Conservation (phyloP, 73 alveolate genomes). For the Tetrahymena malaccensis region DNA sequence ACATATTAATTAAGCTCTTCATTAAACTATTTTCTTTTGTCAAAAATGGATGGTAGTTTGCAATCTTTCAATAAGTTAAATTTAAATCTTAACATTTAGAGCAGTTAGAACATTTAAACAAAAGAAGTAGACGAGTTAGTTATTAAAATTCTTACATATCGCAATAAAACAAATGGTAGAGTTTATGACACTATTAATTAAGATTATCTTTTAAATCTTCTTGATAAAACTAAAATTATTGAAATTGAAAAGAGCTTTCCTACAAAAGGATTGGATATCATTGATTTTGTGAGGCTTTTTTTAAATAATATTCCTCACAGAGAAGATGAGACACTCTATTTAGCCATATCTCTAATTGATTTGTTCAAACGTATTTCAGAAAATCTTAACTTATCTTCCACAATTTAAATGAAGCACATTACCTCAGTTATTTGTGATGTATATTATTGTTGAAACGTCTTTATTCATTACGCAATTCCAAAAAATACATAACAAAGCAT, state of each 20-base stretch:
- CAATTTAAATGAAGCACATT: constrained; percentile 16
- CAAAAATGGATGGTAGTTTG: neutral
- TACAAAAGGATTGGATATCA: neutral
- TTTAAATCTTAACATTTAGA: neutral
- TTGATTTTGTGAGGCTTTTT: neutral
- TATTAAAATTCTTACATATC: neutral
- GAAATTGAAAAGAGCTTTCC: neutral
- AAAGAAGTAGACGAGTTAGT: neutral
- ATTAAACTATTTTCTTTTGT: too few relatives aligned
- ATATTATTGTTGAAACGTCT: too few relatives aligned
- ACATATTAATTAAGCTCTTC: too few relatives aligned
- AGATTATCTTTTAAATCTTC: neutral
- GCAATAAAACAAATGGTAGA: neutral
- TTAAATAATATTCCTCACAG: constrained; percentile 12
- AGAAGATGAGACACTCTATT: constrained; percentile 25
- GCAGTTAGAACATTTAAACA: neutral
- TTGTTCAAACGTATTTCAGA: constrained; percentile 26
- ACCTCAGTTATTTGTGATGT: constrained; percentile 35
- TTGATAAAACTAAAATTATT: neutral
- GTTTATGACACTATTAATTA: neutral
- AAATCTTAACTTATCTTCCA: neutral
- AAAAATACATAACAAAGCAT: neutral
- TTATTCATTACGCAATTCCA: too few relatives aligned
- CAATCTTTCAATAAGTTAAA: neutral
- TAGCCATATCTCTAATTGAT: constrained; percentile 25